Base-by-base conservation (phyloP, 768 basidiomycete species). In the Trametes punicea region DNA sequence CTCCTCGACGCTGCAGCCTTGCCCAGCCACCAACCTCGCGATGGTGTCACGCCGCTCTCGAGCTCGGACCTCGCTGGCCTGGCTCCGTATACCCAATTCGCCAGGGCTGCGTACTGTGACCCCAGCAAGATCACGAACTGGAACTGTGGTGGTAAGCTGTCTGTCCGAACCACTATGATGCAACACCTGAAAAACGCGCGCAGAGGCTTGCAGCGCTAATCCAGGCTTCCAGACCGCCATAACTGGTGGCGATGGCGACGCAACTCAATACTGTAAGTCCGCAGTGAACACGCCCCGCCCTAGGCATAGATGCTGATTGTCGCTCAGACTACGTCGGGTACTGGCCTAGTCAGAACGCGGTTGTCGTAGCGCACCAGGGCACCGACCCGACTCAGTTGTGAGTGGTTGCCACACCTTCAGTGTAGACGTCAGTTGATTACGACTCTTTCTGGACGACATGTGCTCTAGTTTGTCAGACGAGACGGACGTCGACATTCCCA, bases 331-430 rank as follows among this genome's bases (percentile, higher is more conserved):
- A 76, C 61, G 81, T 84, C 18, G 83, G 84, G 6, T 82, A 78
- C 60, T 83, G 80, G 73, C 77, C 78, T 1, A 58, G 70, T 6
- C 68, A 77, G 56, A 72, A 77, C 52, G 72, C 81, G 2, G 74
- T 84, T 33, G 75, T 85, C n/a, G 81, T 85, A 7, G 78, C 78
- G 1, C 83, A 84, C 59, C 73, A 85, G 63, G 84, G 84, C 15
- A 85, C 84, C 5, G 80, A 85, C 56, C 80, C 82, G 6, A 75
- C 70, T 0, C 65, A 79, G 55, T 61, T 85, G 83, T 83, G 60
- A 66, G 75, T 55, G 18, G 23, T n/a, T 29, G 21, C 34, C 49
- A 42, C 47, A 38, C 26, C 41, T 40, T 30, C 18, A 21, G n/a
- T 9, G 29, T 26, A 10, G 27, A 13, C 49, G 34, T n/a, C n/a